phyloP scores from a whole-genome alignment of 2,329 filamentous ascomycete species.

The Leptographium wingfieldii region DNA sequence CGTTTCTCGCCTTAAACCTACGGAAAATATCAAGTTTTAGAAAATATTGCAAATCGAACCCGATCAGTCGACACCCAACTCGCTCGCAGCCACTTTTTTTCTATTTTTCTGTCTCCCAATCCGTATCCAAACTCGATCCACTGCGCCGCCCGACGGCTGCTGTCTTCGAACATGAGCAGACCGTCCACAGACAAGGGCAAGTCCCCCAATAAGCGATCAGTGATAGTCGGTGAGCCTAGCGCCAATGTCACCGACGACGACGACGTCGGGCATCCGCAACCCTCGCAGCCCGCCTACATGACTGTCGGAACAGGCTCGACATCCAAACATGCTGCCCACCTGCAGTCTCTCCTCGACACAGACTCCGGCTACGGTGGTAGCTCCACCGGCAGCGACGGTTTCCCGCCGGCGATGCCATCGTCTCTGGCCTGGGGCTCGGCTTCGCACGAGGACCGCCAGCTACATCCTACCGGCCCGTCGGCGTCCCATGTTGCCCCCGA shows the following conservation, averaged over 20 bases:
- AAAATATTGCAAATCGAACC: background rate
- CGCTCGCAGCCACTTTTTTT: background rate
- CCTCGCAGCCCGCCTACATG: conserved; percentile 47
- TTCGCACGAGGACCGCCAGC: conserved; percentile 31
- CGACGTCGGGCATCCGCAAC: conserved; percentile 1
- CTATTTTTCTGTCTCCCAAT: background rate
- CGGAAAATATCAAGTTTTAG: background rate
- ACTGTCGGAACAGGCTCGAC: conserved; percentile 74
- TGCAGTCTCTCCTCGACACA: conserved; percentile 69
- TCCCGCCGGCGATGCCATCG: conserved; percentile 15
- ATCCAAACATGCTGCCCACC: conserved; percentile 66
- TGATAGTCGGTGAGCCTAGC: background rate
- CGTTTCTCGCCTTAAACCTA: background rate
- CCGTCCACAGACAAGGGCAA: conserved; percentile 47
- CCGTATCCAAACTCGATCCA: background rate
- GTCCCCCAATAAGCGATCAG: conserved; percentile 16
- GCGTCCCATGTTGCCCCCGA: conserved; percentile 28
- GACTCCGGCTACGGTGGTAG: conserved; percentile 92
- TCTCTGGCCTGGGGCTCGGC: conserved; percentile 30
- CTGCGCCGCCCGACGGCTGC: background rate
- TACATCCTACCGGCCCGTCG: conserved; percentile 24
- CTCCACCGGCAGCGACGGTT: conserved; percentile 46
- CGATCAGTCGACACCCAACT: background rate
- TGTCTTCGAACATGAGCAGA: conserved; percentile 39
- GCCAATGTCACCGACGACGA: conserved; percentile 17